phyloP scores from a whole-genome alignment of 2,329 filamentous ascomycete species.

The Ilyonectria mors-panacis region DNA sequence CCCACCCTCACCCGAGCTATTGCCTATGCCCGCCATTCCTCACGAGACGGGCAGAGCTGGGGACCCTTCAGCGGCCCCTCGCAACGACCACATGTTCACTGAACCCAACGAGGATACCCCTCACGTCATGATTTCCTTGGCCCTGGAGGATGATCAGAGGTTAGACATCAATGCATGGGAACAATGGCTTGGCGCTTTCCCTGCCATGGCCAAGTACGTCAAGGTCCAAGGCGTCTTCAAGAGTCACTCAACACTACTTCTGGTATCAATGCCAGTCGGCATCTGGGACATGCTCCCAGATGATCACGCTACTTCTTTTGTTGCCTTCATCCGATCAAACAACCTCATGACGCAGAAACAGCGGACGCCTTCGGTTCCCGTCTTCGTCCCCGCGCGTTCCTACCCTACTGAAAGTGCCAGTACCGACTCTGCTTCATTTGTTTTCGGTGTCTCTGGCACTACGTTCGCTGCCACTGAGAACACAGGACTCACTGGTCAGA shows the following conservation, averaged over 20 bases:
- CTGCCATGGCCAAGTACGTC: conserved; percentile 71
- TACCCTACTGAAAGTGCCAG: conserved; percentile 39
- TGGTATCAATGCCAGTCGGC: conserved; percentile 72
- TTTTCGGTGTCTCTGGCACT: conserved; percentile 53
- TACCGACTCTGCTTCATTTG: conserved; percentile 48
- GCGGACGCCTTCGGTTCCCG: conserved; percentile 39
- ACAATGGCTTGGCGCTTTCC: conserved; percentile 69
- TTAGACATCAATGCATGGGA: conserved; percentile 73
- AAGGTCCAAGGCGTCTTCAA: conserved; percentile 74
- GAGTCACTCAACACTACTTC: conserved; percentile 71
- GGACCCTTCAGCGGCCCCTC: conserved; percentile 41
- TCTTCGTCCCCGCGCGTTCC: conserved; percentile 42
- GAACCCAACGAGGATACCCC: conserved; percentile 70
- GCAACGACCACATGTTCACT: conserved; percentile 48
- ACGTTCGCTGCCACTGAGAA: conserved; percentile 52
- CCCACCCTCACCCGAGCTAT: conserved; percentile 41
- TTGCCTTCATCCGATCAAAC: conserved; percentile 72
- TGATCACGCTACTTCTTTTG: conserved; percentile 69
- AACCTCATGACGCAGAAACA: conserved; percentile 61
- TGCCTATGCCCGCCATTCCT: conserved; percentile 36
- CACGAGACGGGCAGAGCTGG: conserved; percentile 47
- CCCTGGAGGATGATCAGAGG: conserved; percentile 70
- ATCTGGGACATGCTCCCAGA: conserved; percentile 73
- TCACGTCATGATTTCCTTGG: conserved; percentile 73
- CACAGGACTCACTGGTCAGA: conserved; percentile 36